A percentile compares a stretch with the other conserved stretches of the same genome.
phyloP scores from a whole-genome alignment of 2,329 filamentous ascomycete genomes.

The Cordyceps tenuipes region DNA sequence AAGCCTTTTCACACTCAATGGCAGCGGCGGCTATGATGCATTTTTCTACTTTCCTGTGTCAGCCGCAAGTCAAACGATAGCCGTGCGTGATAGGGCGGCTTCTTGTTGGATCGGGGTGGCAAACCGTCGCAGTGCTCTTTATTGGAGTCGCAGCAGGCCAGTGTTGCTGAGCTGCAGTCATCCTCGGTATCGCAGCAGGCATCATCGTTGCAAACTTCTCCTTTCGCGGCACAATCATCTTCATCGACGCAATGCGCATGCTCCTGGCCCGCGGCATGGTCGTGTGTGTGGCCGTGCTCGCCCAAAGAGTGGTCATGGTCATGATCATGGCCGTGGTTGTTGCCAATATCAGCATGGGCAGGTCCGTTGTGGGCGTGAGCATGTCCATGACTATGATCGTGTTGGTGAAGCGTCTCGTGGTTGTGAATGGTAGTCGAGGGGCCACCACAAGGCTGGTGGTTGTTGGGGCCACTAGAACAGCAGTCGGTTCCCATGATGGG shows the following conservation, averaged over 20 bases:
- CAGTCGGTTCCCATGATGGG: slow-evolving; percentile 13
- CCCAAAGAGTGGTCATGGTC: background rate
- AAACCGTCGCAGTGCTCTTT: slow-evolving; percentile 22
- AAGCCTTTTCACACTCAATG: slow-evolving; percentile 23
- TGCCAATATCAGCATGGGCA: background rate
- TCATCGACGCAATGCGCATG: slow-evolving; percentile 9
- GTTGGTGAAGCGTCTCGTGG: background rate
- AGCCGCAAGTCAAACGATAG: background rate
- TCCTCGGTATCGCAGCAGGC: slow-evolving; percentile 16
- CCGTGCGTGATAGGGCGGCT: background rate
- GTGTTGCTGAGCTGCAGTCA: slow-evolving; percentile 13
- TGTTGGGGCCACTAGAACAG: slow-evolving; percentile 10
- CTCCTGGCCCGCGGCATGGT: background rate
- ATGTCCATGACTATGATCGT: background rate
- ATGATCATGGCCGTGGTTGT: background rate
- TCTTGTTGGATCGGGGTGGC: background rate
- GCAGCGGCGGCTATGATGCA: slow-evolving; percentile 24
- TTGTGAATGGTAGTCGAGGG: background rate
- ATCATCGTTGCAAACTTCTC: slow-evolving; percentile 13
- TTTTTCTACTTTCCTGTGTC: slow-evolving; percentile 18
- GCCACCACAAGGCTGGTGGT: background rate
- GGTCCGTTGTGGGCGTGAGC: background rate
- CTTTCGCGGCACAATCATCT: slow-evolving; percentile 6
- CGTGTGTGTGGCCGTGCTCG: slow-evolving; percentile 3
- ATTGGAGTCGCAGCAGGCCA: slow-evolving; percentile 20